These are phyloP conservation scores for Zygotorulaspora sp. DNA, from an alignment of 805 yeast species.

Conservation along the genomic window DNA sequence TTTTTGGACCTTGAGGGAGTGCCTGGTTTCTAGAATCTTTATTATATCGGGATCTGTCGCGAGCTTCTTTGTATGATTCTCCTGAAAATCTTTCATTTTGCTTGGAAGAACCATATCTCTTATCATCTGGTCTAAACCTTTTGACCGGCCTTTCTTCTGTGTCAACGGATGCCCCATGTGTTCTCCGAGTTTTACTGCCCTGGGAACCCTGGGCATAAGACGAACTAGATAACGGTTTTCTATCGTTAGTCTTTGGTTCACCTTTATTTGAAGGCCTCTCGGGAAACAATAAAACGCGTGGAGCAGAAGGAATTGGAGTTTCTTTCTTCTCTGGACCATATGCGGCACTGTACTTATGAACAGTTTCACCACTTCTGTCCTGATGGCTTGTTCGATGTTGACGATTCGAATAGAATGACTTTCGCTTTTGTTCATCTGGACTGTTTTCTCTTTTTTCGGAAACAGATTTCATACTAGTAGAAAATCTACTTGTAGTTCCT, in stretches of 20 bases:
- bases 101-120: slow-evolving; percentile 6
- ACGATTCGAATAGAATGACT: slow-evolving; percentile 6
- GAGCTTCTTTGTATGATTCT: slow-evolving; percentile 2
- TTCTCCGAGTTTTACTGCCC: slow-evolving; percentile 3
- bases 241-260: slow-evolving; percentile 4
- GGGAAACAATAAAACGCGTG: slow-evolving; percentile 10
- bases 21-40: slow-evolving; percentile 9
- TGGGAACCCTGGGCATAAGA: slow-evolving; percentile 2
- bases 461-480: not conserved
- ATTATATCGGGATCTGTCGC: slow-evolving; percentile 11
- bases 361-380: slow-evolving; percentile 4
- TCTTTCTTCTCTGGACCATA: slow-evolving; percentile 5
- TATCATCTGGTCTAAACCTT: slow-evolving; percentile 10
- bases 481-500: not conserved
- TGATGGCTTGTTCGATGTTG: slow-evolving; percentile 4
- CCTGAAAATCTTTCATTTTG: slow-evolving; percentile 5
- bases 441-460: not conserved
- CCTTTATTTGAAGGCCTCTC: slow-evolving; percentile 13
- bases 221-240: slow-evolving; percentile 2
- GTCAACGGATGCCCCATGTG: slow-evolving; percentile 6
- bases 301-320: slow-evolving; percentile 4
- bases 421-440: not conserved
- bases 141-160: slow-evolving; percentile 17
- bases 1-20: slow-evolving; percentile 28
- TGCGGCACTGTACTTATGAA: slow-evolving; percentile 5